Conservation (phyloP, 495 filamentous ascomycete species). For the Opeltia flavorubescens region DNA sequence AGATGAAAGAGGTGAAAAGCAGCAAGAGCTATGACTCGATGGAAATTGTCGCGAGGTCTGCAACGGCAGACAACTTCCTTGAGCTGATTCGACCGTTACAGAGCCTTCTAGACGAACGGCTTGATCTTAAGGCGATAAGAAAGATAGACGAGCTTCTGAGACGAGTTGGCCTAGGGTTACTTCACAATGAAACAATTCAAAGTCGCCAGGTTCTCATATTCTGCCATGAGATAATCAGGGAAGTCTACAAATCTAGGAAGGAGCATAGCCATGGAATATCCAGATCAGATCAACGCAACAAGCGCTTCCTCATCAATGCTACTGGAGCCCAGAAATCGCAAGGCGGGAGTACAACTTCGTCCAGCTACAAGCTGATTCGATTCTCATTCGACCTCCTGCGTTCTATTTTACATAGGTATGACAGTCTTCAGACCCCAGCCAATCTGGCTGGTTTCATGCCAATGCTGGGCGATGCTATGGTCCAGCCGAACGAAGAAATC, state of each 20-base stretch:
- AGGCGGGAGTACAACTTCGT: slow-evolving; percentile 51
- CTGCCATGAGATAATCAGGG: slow-evolving; percentile 84
- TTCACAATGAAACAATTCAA: slow-evolving; percentile 61
- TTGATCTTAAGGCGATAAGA: slow-evolving; percentile 60
- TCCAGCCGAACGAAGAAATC: slow-evolving; percentile 76
- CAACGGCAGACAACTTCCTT: slow-evolving; percentile 59
- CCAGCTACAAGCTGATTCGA: slow-evolving; percentile 67
- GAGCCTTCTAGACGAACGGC: slow-evolving; percentile 61
- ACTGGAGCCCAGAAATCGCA: slow-evolving; percentile 58
- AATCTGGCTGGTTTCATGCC: slow-evolving; percentile 78
- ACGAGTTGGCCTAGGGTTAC: slow-evolving; percentile 66
- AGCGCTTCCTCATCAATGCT: slow-evolving; percentile 60
- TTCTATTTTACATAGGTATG: slow-evolving; percentile 65
- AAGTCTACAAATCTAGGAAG: slow-evolving; percentile 53
- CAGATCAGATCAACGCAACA: slow-evolving; percentile 43
- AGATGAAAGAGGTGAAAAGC: slow-evolving; percentile 94
- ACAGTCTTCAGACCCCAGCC: slow-evolving; percentile 56
- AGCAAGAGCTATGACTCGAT: slow-evolving; percentile 97
- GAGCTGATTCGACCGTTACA: slow-evolving; percentile 65
- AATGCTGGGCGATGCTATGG: slow-evolving; percentile 71
- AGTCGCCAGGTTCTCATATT: slow-evolving; percentile 73
- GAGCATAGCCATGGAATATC: slow-evolving; percentile 20
- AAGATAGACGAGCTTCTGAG: slow-evolving; percentile 85
- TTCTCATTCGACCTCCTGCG: slow-evolving; percentile 82
- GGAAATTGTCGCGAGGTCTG: slow-evolving; percentile 74